Evolutionary conservation across 1,139 yeast species (phyloP).

Genomic region (Casaregolazyma suthepensis): DNA sequence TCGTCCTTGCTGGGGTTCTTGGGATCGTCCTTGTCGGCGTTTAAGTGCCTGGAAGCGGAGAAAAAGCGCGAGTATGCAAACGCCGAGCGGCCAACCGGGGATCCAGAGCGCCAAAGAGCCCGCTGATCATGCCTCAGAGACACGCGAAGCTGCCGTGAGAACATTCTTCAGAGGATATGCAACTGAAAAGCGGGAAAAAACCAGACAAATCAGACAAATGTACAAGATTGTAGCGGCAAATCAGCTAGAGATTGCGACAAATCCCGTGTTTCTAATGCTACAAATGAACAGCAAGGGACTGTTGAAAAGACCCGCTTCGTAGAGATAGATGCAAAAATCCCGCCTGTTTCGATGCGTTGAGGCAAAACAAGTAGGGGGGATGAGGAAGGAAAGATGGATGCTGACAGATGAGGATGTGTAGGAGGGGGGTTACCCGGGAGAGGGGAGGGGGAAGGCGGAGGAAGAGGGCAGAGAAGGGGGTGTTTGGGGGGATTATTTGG

Average conservation of each 20-base stretch:
- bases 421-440: not conserved
- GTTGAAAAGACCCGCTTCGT: not conserved
- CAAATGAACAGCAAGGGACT: not conserved
- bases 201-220: not conserved
- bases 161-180: not conserved
- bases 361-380: not conserved
- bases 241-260: not conserved
- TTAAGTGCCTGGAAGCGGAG: not conserved
- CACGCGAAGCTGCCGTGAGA: not conserved
- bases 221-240: not conserved
- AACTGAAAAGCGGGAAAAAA: not conserved
- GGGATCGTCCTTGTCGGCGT: not conserved
- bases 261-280: not conserved
- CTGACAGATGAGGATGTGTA: not conserved
- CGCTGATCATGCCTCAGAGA: not conserved
- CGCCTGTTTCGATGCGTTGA: not conserved
- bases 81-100: not conserved
- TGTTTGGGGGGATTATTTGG: no score
- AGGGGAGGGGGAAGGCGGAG: not conserved
- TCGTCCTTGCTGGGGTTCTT: not conserved
- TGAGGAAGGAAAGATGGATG: not conserved
- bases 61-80: not conserved
- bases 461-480: not conserved
- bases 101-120: not conserved
- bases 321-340: not conserved